Evolutionary conservation across 805 yeast species (phyloP).

Genomic region (Pichia phayaonensis): DNA sequence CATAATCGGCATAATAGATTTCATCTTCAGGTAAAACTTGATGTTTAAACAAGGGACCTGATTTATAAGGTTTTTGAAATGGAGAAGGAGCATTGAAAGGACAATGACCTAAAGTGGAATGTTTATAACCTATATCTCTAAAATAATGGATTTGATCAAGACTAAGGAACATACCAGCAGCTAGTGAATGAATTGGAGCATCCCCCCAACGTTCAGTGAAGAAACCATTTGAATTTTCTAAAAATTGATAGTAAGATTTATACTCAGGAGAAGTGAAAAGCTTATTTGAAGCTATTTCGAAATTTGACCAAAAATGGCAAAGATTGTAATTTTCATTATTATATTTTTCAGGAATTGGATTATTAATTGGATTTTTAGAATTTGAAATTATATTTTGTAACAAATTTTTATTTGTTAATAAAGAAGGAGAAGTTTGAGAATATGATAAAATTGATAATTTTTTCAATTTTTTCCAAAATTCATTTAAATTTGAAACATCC

Average conservation of each 20-base stretch:
- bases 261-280: slow-evolving; percentile 62
- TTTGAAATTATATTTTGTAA: not conserved
- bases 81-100: slow-evolving; percentile 51
- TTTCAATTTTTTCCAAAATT: slow-evolving; percentile 23
- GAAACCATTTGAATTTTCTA: slow-evolving; percentile 76
- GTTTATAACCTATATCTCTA: slow-evolving; percentile 86
- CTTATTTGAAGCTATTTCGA: slow-evolving; percentile 82
- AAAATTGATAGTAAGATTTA: slow-evolving; percentile 53
- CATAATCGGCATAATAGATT: slow-evolving; percentile 29
- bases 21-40: slow-evolving; percentile 29
- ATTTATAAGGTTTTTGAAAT: slow-evolving; percentile 39
- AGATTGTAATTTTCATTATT: slow-evolving; percentile 64
- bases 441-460: slow-evolving; percentile 20
- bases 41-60: slow-evolving; percentile 28
- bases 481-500: slow-evolving; percentile 19
- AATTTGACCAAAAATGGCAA: slow-evolving; percentile 91
- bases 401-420: no score
- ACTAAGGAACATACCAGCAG: slow-evolving; percentile 67
- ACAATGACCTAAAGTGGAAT: slow-evolving; percentile 76
- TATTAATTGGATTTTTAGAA: not conserved
- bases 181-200: slow-evolving; percentile 90
- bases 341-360: slow-evolving; percentile 44
- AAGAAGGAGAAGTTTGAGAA: slow-evolving; percentile 10
- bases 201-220: slow-evolving; percentile 96
- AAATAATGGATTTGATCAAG: slow-evolving; percentile 77